A percentile compares a stretch with the other conserved stretches of the same genome.
Conservation (phyloP, 148 eudicot species). For the Arbutus unedo region DNA sequence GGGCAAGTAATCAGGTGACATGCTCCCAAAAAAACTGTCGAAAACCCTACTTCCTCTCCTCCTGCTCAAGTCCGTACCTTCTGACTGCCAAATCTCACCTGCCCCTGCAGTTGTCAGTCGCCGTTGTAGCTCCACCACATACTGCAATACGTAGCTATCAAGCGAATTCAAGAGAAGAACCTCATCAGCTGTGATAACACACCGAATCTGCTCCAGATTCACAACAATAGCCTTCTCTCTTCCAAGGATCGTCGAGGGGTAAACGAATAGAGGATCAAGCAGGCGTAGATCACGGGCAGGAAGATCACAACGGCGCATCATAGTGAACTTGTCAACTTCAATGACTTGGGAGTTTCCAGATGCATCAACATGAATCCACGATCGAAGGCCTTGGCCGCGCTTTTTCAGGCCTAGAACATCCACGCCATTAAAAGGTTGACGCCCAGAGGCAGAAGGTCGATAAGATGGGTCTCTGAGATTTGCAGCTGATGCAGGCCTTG, state of each 20-base stretch:
- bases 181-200: slow-evolving; percentile 97
- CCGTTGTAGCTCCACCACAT: slow-evolving; percentile 87
- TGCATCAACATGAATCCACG: slow-evolving; percentile 90
- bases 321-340: slow-evolving; percentile 88
- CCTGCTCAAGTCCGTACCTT: slow-evolving; percentile 42
- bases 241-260: slow-evolving; percentile 93
- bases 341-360: slow-evolving; percentile 73
- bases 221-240: slow-evolving; percentile 97
- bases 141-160: slow-evolving; percentile 79
- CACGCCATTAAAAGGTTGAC: slow-evolving; percentile 71
- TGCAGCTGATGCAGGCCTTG: slow-evolving; percentile 71
- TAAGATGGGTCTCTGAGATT: slow-evolving; percentile 65
- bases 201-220: slow-evolving; percentile 96
- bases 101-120: slow-evolving; percentile 53
- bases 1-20: slow-evolving; percentile 92
- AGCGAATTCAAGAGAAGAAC: slow-evolving; percentile 86
- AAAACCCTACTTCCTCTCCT: slow-evolving; percentile 57
- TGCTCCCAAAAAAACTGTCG: slow-evolving; percentile 41
- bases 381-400: slow-evolving; percentile 86
- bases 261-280: slow-evolving; percentile 88
- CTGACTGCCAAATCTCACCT: slow-evolving; percentile 70
- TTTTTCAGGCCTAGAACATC: slow-evolving; percentile 88
- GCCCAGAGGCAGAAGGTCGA: slow-evolving; percentile 67
- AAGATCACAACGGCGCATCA: slow-evolving; percentile 95
- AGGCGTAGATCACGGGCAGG: slow-evolving; percentile 93